phyloP scores from a whole-genome alignment of 495 filamentous ascomycete genomes.

The Neurospora sp. region DNA sequence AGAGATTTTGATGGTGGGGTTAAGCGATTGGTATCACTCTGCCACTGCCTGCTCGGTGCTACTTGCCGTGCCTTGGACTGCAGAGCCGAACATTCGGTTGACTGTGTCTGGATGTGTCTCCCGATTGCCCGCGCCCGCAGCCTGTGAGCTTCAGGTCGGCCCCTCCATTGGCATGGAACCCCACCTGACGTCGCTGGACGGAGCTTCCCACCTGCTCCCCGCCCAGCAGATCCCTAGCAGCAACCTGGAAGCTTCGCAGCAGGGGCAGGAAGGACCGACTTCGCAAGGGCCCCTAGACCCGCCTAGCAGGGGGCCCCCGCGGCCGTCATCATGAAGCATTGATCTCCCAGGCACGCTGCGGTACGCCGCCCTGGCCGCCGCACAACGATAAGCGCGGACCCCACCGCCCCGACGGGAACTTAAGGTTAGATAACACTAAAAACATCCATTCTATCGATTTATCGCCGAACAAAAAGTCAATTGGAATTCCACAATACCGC shows the following conservation, averaged over 20 bases:
- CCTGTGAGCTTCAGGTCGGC: background rate
- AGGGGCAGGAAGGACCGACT: background rate
- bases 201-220: background rate
- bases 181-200: slow-evolving; percentile 15
- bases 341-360: background rate
- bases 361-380: background rate
- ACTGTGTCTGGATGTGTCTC: background rate
- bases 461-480: background rate
- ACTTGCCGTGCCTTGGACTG: background rate
- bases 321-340: background rate
- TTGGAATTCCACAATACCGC: background rate
- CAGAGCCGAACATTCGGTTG: background rate
- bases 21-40: background rate
- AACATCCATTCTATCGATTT: background rate
- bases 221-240: slow-evolving; percentile 1
- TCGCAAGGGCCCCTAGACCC: background rate
- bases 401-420: background rate
- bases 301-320: background rate
- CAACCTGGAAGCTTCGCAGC: background rate
- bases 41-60: background rate
- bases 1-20: background rate
- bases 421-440: background rate
- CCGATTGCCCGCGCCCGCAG: background rate
- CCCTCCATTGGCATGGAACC: slow-evolving; percentile 1
- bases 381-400: background rate